Evolutionary conservation across 2,329 filamentous ascomycete genomes (phyloP).

Genomic region (Thermothelomyces thermophilus): DNA sequence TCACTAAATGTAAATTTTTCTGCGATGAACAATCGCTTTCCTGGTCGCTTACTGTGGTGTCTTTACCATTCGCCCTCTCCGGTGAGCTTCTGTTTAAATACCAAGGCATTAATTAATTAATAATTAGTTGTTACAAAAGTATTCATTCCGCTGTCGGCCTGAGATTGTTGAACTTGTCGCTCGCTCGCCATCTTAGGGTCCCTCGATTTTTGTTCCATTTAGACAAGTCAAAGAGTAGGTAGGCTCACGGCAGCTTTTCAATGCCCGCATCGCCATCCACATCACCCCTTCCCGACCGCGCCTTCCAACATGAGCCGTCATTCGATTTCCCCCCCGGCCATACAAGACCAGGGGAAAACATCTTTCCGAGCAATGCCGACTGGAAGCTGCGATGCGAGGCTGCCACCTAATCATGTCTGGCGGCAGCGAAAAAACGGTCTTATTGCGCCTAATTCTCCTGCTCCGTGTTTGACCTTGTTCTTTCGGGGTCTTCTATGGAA

Average conservation of each 20-base stretch:
- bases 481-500: too few relatives aligned
- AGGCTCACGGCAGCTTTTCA: constrained; percentile 5
- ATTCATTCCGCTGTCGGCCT: background rate
- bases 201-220: background rate
- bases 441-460: too few relatives aligned
- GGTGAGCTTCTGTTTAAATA: too few relatives aligned
- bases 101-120: too few relatives aligned
- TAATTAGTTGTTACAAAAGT: too few relatives aligned
- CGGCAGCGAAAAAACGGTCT: background rate
- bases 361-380: background rate
- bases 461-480: too few relatives aligned
- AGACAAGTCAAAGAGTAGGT: background rate
- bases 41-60: too few relatives aligned
- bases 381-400: constrained; percentile 1
- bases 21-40: too few relatives aligned
- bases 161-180: background rate
- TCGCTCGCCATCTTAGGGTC: background rate
- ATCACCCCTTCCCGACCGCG: background rate
- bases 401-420: constrained; percentile 1
- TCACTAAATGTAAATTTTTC: too few relatives aligned
- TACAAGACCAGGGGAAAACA: background rate
- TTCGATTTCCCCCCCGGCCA: background rate
- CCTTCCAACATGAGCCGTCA: background rate
- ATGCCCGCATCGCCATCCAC: background rate
- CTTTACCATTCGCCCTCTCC: too few relatives aligned